Base-by-base conservation (phyloP, 140 eudicot genomes). In the Anethum foeniculum region DNA sequence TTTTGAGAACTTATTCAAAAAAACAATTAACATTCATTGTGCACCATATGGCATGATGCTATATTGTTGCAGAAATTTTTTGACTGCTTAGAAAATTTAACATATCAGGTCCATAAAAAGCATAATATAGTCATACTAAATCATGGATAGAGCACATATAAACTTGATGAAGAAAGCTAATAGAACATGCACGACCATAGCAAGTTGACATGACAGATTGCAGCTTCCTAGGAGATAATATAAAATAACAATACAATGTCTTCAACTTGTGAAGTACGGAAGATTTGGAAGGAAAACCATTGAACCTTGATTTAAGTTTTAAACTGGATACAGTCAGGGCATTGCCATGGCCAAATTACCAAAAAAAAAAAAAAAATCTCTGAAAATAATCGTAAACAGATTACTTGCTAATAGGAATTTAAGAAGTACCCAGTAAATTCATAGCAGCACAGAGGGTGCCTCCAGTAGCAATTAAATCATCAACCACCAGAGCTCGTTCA, bases 371-470 rank as follows among this genome's bases (percentile, higher is more conserved):
- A 72, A 25, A 43, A 74, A 9, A 3, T 72, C 49, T 19, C 54
- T 44, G n/a, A 39, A 18, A 52, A 23, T 18, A 23, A 0, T 14
- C 3, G 11, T 43, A 41, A 73, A 73, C 77, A 39, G 21, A 67
- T 13, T 32, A 67, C 43, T 67, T 67, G 74, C 1, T 30, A 65
- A 14, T 32, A 19, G 38, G 41, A 28, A 1, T 8, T 39, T 21
- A 48, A 7, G 49, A 72, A 67, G 48, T 94, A 94, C 99, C 99
- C 19, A 94, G 85, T 81, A 94, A 79, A 65, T 83, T 84, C 84
- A 92, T 94, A 49, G 97, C 99, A 25, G 99, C 99, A 89, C 88
- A 88, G 49, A 94, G 87, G 79, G 99, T 94, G 51, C 99, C 99
- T 49, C 99, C 99, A 65, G 97, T 94, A 32, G 99, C 99, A 72